Conservation (phyloP, 2,329 filamentous ascomycete species). For the Pyricularia pennisetigena region DNA sequence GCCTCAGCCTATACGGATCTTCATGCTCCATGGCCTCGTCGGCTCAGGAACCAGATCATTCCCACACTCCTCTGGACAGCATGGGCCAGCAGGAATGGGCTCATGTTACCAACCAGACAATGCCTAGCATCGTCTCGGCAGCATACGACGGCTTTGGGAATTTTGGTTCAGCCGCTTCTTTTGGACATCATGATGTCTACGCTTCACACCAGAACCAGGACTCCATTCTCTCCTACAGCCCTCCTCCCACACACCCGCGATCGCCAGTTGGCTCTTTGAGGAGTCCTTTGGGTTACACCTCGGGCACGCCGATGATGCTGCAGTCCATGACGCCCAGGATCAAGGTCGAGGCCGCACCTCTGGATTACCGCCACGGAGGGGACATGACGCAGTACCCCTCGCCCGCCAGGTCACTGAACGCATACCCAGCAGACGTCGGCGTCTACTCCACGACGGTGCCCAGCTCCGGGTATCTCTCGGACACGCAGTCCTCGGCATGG, state of each 20-base stretch:
- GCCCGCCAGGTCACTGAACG: constrained; percentile 23
- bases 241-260: neutral
- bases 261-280: neutral
- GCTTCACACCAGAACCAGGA: neutral
- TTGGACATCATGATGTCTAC: constrained; percentile 27
- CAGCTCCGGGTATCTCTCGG: constrained; percentile 26
- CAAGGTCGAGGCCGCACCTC: constrained; percentile 24
- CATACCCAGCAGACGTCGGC: constrained; percentile 18
- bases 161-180: neutral
- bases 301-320: constrained; percentile 19
- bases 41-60: constrained; percentile 23
- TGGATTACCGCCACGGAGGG: constrained; percentile 24
- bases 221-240: neutral
- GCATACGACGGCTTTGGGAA: constrained; percentile 40
- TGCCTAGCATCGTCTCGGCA: constrained; percentile 34
- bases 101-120: constrained; percentile 27
- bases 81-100: constrained; percentile 35
- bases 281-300: constrained; percentile 7
- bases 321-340: constrained; percentile 21
- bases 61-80: constrained; percentile 23
- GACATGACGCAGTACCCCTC: constrained; percentile 30
- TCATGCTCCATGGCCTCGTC: constrained; percentile 26
- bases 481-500: constrained; percentile 26
- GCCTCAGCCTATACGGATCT: constrained; percentile 27
- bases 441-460: constrained; percentile 15